Evolutionary conservation across 805 yeast species (phyloP).

Genomic region (Komagataella pastoris): DNA sequence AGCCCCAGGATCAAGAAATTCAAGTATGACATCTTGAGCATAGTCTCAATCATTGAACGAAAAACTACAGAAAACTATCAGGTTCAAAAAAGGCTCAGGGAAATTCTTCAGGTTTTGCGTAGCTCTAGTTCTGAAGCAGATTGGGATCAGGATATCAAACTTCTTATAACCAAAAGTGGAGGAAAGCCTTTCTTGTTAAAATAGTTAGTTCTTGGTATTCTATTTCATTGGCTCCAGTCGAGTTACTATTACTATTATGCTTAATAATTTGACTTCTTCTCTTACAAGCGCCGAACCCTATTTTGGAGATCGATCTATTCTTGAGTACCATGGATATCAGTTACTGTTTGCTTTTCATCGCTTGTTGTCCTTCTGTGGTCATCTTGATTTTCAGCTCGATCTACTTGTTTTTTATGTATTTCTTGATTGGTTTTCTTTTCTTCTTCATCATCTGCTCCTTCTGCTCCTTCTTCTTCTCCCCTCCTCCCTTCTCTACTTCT

Average conservation of each 20-base stretch:
- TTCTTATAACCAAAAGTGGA: background rate
- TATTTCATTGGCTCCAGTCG: background rate
- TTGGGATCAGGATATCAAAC: background rate
- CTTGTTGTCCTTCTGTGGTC: too few relatives aligned
- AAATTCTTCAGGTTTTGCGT: background rate
- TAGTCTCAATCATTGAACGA: background rate
- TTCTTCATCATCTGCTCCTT: slow-evolving; percentile 35
- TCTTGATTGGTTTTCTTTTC: slow-evolving; percentile 2
- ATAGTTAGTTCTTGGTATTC: background rate
- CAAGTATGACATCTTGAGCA: background rate
- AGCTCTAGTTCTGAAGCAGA: background rate
- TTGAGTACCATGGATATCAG: too few relatives aligned
- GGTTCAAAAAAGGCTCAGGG: background rate
- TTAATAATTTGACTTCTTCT: background rate
- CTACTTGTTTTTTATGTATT: background rate
- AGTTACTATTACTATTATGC: background rate
- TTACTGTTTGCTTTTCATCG: too few relatives aligned
- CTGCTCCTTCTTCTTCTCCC: slow-evolving; percentile 20
- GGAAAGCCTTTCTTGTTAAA: background rate
- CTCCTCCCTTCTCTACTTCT: background rate
- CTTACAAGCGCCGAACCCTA: background rate
- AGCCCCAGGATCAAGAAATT: background rate
- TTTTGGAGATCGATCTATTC: too few relatives aligned
- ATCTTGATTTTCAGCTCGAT: too few relatives aligned
- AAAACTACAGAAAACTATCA: background rate